Percentiles rank a stretch among this genome's conserved stretches.
phyloP scores from a whole-genome alignment of 805 yeast species.

The Clavispora santaluciae region DNA sequence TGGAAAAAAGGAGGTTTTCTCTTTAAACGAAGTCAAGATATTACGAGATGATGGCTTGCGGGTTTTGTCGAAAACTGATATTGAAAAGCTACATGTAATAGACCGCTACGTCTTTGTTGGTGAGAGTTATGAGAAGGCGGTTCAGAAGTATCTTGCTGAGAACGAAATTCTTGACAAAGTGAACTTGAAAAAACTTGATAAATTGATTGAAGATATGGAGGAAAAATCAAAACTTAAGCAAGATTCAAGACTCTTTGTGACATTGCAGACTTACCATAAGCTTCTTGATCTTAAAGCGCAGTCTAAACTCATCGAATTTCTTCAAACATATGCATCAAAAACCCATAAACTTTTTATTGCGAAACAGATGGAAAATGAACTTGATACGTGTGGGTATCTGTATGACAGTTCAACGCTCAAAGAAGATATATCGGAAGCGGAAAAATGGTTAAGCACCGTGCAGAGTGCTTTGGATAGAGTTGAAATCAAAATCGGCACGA shows the following conservation, averaged over 20 bases:
- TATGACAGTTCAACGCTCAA: constrained; percentile 14
- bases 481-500: constrained; percentile 11
- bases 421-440: constrained; percentile 15
- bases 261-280: constrained; percentile 16
- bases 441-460: constrained; percentile 20
- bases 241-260: constrained; percentile 23
- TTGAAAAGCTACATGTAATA: constrained; percentile 26
- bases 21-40: constrained; percentile 23
- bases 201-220: constrained; percentile 21
- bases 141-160: constrained; percentile 13
- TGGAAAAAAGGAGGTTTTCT: constrained; percentile 32
- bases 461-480: constrained; percentile 13
- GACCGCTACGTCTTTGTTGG: constrained; percentile 24
- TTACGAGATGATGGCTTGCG: constrained; percentile 26
- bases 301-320: constrained; percentile 25
- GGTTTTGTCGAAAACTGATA: constrained; percentile 26
- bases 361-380: constrained; percentile 18
- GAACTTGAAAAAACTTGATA: constrained; percentile 22
- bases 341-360: constrained; percentile 19
- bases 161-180: constrained; percentile 15
- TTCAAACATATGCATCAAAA: constrained; percentile 12
- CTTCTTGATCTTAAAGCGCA: constrained; percentile 21
- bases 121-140: constrained; percentile 17
- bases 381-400: constrained; percentile 18
- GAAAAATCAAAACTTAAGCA: constrained; percentile 20